These are phyloP conservation scores for Fusarium transvaalense DNA, from an alignment of 2,329 filamentous ascomycete species.

Conservation along the genomic window DNA sequence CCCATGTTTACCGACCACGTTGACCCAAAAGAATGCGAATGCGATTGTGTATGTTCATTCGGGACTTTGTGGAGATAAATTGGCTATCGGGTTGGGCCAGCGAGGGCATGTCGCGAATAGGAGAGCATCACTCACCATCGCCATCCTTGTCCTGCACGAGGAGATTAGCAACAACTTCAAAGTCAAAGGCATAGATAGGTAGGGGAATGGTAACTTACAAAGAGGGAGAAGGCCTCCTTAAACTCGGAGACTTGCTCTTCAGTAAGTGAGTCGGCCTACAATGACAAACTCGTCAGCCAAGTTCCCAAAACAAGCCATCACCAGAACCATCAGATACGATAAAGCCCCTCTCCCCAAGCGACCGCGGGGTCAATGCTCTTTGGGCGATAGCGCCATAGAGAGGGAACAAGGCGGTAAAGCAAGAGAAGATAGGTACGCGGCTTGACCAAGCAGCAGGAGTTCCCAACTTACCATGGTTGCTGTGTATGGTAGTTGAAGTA, in stretches of 20 bases:
- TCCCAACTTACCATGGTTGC: conserved; percentile 49
- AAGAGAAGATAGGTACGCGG: conserved; percentile 11
- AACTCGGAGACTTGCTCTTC: conserved; percentile 99
- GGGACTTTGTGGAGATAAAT: conserved; percentile 20
- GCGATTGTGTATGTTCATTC: not conserved
- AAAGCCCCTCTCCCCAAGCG: conserved; percentile 47
- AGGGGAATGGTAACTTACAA: conserved; percentile 74
- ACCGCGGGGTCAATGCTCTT: conserved; percentile 45
- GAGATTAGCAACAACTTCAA: conserved; percentile 45
- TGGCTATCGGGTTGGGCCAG: conserved; percentile 23
- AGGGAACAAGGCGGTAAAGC: conserved; percentile 19
- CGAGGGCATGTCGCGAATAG: conserved; percentile 27
- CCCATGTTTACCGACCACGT: conserved; percentile 20
- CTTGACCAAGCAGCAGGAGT: conserved; percentile 9
- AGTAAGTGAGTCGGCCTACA: conserved; percentile 94
- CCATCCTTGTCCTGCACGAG: conserved; percentile 83
- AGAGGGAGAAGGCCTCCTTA: conserved; percentile 99
- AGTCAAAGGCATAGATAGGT: not conserved
- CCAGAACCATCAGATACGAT: conserved; percentile 39
- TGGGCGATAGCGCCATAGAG: conserved; percentile 27
- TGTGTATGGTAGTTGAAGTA: conserved; percentile 38
- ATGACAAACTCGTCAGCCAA: conserved; percentile 43
- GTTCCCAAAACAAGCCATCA: conserved; percentile 27
- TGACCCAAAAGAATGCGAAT: conserved; percentile 10
- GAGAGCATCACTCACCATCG: conserved; percentile 76